Evolutionary conservation across 1,284 basidiomycete genomes (phyloP).

Genomic region (Heterobasidion irregulare): DNA sequence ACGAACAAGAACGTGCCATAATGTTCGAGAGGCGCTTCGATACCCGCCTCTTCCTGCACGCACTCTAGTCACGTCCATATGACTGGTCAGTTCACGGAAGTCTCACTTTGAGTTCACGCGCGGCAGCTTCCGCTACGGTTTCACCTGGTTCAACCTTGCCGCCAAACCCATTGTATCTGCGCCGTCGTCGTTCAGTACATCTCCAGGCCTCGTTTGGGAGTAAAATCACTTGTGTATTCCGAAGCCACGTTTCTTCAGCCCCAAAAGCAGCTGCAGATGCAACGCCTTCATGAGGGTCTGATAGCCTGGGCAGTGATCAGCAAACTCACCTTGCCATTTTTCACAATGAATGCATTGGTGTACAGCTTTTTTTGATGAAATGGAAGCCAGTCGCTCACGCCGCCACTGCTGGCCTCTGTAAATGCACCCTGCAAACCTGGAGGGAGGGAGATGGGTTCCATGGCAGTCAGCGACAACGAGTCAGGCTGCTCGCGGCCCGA

Average conservation of each 20-base stretch:
- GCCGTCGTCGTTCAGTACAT: not conserved
- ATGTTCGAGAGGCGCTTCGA: constrained; percentile 48
- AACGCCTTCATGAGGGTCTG: not conserved
- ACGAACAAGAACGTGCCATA: constrained; percentile 58
- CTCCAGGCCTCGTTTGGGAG: not conserved
- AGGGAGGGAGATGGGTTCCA: constrained; percentile 5
- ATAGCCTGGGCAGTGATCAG: not conserved
- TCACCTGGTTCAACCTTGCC: constrained; percentile 66
- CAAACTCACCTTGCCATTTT: constrained; percentile 22
- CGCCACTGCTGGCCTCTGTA: constrained; percentile 24
- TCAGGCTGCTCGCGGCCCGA: not conserved
- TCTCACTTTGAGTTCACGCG: constrained; percentile 53
- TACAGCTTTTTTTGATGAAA: constrained; percentile 35
- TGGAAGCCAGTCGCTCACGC: constrained; percentile 30
- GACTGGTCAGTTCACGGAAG: not conserved
- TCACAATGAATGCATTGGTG: constrained; percentile 52
- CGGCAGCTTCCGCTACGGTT: constrained; percentile 48
- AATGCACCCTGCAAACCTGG: constrained; percentile 29
- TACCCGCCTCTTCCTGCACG: constrained; percentile 70
- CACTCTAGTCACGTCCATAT: not conserved
- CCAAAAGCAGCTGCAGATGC: constrained; percentile 43
- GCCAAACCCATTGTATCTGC: constrained; percentile 67
- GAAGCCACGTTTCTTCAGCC: constrained; percentile 67
- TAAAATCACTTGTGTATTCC: constrained; percentile 42
- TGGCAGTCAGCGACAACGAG: not conserved